Base-by-base conservation (phyloP, 1,139 yeast genomes). In the Pichia sp. region DNA sequence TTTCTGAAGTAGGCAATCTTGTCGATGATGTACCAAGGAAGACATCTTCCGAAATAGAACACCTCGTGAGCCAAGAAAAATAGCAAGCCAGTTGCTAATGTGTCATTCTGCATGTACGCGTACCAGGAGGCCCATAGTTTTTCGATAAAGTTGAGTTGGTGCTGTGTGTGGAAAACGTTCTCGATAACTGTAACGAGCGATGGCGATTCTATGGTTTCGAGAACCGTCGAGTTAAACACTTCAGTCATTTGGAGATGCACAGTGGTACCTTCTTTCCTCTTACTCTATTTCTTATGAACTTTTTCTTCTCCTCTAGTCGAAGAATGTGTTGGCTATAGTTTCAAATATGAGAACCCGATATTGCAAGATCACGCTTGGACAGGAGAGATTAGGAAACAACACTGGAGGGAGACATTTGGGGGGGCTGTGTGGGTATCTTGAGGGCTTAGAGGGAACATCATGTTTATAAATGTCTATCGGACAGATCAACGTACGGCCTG, bases 21-120 rank as follows among this genome's bases (percentile, higher is more conserved):
- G 66, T 87, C 96, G 56, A 89, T 81, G 50, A 88, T 75, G 64
- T 77, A 78, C 96, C 96, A 89, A n/a, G 96, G 96, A 45, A 88
- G 62, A 67, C 91, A 84, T 67, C 96, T 80, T 47, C 89, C 91
- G 66, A 89, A 89, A 69, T 89, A 89, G 76, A 86, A 82, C 53
- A 83, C 48, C 67, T 89, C 96, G 68, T 89, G 96, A 51, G 85
- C 75, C 39, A 79, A 62, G 66, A 89, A 86, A 66, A 89, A 85
- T 61, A 89, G 70, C 46, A 88, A 70, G 7, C 96, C 96, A 1
- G 96, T 89, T 37, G 96, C 96, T 48, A 89, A 74, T 26, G 81
- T 72, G 65, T 88, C 96, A 63, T 87, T 88, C 60, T 79, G 76
- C 76, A 87, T 80, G 68, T 81, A 87, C 36, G 78, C 72, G 70